phyloP scores from a whole-genome alignment of 495 filamentous ascomycete genomes.

The Penicillium maclennaniae region DNA sequence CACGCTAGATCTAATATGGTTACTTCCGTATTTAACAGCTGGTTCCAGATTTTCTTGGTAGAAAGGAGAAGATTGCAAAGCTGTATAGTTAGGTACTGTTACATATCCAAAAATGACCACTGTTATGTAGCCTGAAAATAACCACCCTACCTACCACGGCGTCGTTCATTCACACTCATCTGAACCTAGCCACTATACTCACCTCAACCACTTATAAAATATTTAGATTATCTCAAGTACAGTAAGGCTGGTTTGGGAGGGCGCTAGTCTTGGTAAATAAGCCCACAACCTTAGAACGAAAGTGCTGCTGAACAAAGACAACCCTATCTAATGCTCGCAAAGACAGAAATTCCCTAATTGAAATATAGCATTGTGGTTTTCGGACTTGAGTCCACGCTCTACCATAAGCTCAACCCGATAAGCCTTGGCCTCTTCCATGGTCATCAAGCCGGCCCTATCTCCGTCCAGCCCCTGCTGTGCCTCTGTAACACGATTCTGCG shows the following conservation, averaged over 20 bases:
- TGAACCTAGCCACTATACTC: not conserved
- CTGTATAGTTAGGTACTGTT: no score
- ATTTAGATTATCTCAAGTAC: no score
- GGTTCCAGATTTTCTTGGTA: constrained; percentile 4
- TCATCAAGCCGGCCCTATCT: constrained; percentile 31
- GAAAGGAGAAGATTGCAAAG: not conserved
- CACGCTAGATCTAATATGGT: constrained; percentile 2
- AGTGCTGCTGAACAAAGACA: no score
- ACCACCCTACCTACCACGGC: no score
- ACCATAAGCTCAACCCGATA: constrained; percentile 48
- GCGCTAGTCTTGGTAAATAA: no score
- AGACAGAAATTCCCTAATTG: constrained; percentile 16
- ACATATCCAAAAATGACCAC: no score
- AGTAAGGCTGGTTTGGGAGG: no score
- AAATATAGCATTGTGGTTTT: constrained; percentile 15
- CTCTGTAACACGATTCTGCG: not conserved
- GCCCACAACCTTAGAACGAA: no score
- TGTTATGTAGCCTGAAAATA: no score
- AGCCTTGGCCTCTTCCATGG: constrained; percentile 39
- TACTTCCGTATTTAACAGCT: constrained; percentile 3
- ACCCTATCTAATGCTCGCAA: constrained; percentile 25
- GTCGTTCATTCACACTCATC: not conserved
- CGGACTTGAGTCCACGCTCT: constrained; percentile 29
- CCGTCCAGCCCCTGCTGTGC: constrained; percentile 9
- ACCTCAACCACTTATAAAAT: no score